Evolutionary conservation across 1,139 yeast species (phyloP), one percentile per base, ranked within the genome.

Genomic region (Meyerozyma smithsonii): DNA sequence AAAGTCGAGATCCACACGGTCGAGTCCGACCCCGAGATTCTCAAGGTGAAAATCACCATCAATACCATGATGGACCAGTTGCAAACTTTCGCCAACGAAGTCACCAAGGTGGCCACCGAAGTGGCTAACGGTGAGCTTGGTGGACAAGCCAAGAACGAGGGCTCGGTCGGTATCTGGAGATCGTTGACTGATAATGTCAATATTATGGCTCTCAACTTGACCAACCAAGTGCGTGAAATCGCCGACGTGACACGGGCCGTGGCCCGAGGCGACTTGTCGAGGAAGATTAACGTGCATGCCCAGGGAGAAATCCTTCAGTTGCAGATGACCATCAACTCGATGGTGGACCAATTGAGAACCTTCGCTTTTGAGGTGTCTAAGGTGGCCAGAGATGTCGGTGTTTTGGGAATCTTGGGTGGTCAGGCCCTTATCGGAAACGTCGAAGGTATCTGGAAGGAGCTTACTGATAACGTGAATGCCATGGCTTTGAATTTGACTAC

Each of bases 61-160:
- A 86, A 87, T 58, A 81, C 88, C 14, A 84, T 86, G 90, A 84
- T 86, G 85, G 90, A 84, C 58, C 94, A 85, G 60, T 69, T 86
- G 44, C 92, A 84, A 56, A 76, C 86, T 10, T 86, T 86, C 59
- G 90, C 94, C 18, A 75, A 77, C 45, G 95, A 85, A 59, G 94
- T 85, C 28, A 84, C 92, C 24, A 79, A 86, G 46, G 88, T 86
- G 15, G 95, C 95, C 34, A 84, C 90, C 8, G 94, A 86, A 53
- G 95, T 86, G 23, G 92, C 95, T 28, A 86, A 85, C 53, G 95
- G 95, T 46, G 86, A 86, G 45, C 69, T 86, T 38, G 95, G 95
- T 49, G 95, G 95, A 26, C 94, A 84, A 57, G 95, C 92, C 26
- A 84, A 82, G 52, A 83, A 82, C 45, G 85, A 81, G 44, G 90